A percentile compares a stretch with the other conserved stretches of the same genome.
These are phyloP conservation scores for Borealophlyctis nickersoniae DNA, from an alignment of 192 early-diverging fungal genomes.

Conservation along the genomic window DNA sequence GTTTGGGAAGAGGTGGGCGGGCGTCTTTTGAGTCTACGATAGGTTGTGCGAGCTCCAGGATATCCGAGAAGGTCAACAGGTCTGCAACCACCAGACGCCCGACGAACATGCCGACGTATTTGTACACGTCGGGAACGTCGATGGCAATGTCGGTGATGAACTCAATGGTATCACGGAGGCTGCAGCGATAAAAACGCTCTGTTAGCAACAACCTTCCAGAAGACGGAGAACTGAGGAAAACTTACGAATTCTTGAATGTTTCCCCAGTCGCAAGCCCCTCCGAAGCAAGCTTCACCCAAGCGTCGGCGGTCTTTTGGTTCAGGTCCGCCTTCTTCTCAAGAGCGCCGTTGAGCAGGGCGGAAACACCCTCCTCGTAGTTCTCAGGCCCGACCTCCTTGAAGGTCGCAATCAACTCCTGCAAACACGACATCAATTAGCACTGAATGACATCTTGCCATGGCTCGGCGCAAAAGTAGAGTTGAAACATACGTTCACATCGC, in stretches of 20 bases:
- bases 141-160: slow-evolving; percentile 67
- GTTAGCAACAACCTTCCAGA: too few species aligned
- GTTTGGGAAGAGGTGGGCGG: slow-evolving; percentile 30
- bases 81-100: slow-evolving; percentile 58
- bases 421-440: too few species aligned
- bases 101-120: slow-evolving; percentile 45
- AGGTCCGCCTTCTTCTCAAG: slow-evolving; percentile 28
- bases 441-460: too few species aligned
- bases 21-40: slow-evolving; percentile 19
- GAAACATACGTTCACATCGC: slow-evolving; percentile 39
- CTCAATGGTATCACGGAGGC: slow-evolving; percentile 55
- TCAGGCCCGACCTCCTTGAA: slow-evolving; percentile 68
- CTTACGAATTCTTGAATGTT: slow-evolving; percentile 29
- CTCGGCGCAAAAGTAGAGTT: too few species aligned
- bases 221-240: not conserved
- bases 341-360: slow-evolving; percentile 48
- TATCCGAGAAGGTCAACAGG: slow-evolving; percentile 45
- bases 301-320: slow-evolving; percentile 28
- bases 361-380: slow-evolving; percentile 49
- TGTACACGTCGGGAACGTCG: slow-evolving; percentile 69
- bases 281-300: slow-evolving; percentile 31
- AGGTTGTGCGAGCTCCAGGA: slow-evolving; percentile 21
- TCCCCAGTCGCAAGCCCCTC: slow-evolving; percentile 47
- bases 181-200: slow-evolving; percentile 15
- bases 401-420: slow-evolving; percentile 59